Conservation (phyloP, 1,284 basidiomycete species). For the Limonomyces culmigenus region DNA sequence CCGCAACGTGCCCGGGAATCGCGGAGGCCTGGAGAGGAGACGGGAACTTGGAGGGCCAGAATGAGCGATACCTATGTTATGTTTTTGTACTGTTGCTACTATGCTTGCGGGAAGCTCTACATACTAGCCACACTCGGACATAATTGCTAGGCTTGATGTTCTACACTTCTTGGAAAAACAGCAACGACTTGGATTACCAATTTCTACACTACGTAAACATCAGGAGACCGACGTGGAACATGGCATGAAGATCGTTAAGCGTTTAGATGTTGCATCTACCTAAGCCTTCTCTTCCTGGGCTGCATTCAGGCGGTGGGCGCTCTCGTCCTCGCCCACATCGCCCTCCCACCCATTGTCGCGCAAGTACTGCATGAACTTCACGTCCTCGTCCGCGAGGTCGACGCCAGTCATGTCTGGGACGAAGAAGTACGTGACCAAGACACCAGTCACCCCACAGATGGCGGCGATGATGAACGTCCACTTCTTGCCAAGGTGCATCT, state of each 20-base stretch:
- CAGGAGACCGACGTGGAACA: too few relatives aligned
- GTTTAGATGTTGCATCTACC: too few relatives aligned
- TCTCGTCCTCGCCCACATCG: conserved; percentile 41
- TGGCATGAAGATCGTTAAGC: too few relatives aligned
- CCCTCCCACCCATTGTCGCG: conserved; percentile 51
- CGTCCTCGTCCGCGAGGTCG: conserved; percentile 54
- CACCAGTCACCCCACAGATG: conserved; percentile 45
- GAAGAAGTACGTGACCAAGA: conserved; percentile 52
- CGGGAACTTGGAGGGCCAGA: conserved; percentile 19
- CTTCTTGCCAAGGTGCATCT: conserved; percentile 47
- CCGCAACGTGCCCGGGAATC: conserved; percentile 66
- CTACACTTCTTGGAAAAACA: too few relatives aligned
- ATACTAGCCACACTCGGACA: too few relatives aligned
- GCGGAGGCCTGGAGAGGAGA: conserved; percentile 46
- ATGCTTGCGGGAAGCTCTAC: too few relatives aligned
- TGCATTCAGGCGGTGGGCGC: too few relatives aligned
- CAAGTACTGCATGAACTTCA: conserved; percentile 42
- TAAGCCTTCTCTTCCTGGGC: too few relatives aligned
- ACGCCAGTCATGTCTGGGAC: conserved; percentile 52
- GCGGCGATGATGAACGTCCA: conserved; percentile 62
- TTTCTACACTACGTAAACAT: too few relatives aligned
- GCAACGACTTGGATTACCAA: not conserved
- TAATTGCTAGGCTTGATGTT: too few relatives aligned
- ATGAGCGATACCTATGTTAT: too few relatives aligned
- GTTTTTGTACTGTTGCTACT: too few relatives aligned